Evolutionary conservation across 495 filamentous ascomycete species (phyloP), one percentile per base, ranked within the genome.

Genomic region (Glutinoglossum americanum): DNA sequence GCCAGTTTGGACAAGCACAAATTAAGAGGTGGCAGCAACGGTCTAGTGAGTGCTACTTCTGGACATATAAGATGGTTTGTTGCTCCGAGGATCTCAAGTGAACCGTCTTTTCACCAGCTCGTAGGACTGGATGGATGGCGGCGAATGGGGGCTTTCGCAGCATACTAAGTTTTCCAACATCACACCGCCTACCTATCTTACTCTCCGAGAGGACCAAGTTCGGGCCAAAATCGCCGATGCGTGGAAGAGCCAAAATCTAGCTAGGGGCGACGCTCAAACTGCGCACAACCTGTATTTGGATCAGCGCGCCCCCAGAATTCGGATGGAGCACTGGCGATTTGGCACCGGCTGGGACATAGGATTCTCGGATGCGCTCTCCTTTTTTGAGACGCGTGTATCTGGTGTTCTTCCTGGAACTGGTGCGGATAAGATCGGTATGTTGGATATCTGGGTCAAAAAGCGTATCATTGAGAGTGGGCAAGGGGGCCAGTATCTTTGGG

Each of bases 361-460:
- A 1, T 79, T 71, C 54, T 63, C 59, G 0, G 78, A 81, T 67
- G 75, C 74, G 0, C 41, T 63, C 33, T 61, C 33, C 0, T 81
- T 80, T 63, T 77, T 74, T 60, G 61, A 60, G 26, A 66, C 64
- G 60, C 63, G 69, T 41, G 37, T 57, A 27, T 35, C 49, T 23
- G 64, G 61, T 39, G 54, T 54, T 53, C 19, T 27, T 21, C 5
- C 60, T 9, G 57, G 57, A 23, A 47, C 60, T 1, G 70, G 72
- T 1, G 72, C 61, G 17, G 75, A 76, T 59, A 73, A 67, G 61
- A 76, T 80, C 66, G 76, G 76, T 25, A 69, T 66, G 57, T 54
- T 77, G 51, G 75, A 79, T 54, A 53, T 76, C 33, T 80, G 78
- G 78, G 62, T 71, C 28, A 59, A 69, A 61, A 78, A 78, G 70